Conservation (phyloP, 225 moss, liverwort and hornwort species). For the Bryum argenteum region DNA sequence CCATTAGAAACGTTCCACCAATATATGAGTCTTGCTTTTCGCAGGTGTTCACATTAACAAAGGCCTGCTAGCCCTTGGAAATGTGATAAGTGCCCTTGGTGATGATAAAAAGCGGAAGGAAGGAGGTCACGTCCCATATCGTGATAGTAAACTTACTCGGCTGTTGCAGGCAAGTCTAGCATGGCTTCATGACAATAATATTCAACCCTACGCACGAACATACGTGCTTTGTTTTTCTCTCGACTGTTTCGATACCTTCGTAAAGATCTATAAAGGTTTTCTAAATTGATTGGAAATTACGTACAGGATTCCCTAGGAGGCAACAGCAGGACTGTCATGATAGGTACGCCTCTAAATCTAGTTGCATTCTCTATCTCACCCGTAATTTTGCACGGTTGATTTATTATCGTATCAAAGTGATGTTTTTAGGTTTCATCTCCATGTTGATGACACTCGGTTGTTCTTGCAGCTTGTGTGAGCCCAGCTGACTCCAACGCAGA, state of each 20-base stretch:
- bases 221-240: background rate
- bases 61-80: slow-evolving; percentile 87
- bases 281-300: slow-evolving; percentile 21
- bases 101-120: slow-evolving; percentile 97
- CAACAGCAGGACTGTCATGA: slow-evolving; percentile 98
- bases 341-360: slow-evolving; percentile 57
- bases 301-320: slow-evolving; percentile 97
- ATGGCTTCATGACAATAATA: slow-evolving; percentile 3
- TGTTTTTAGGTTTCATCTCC: background rate
- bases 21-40: background rate
- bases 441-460: slow-evolving; percentile 11
- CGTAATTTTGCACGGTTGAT: background rate
- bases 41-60: slow-evolving; percentile 96
- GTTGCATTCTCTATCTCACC: slow-evolving; percentile 6
- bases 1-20: background rate
- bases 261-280: background rate
- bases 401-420: background rate
- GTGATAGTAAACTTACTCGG: slow-evolving; percentile 99
- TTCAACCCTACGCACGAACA: background rate
- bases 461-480: slow-evolving; percentile 90
- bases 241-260: background rate
- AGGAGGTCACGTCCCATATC: slow-evolving; percentile 97
- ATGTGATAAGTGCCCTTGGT: slow-evolving; percentile 98
- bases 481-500: slow-evolving; percentile 99
- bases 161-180: slow-evolving; percentile 71